Base-by-base conservation (phyloP, 75 land plant species). In the Pinus albicaulis region DNA sequence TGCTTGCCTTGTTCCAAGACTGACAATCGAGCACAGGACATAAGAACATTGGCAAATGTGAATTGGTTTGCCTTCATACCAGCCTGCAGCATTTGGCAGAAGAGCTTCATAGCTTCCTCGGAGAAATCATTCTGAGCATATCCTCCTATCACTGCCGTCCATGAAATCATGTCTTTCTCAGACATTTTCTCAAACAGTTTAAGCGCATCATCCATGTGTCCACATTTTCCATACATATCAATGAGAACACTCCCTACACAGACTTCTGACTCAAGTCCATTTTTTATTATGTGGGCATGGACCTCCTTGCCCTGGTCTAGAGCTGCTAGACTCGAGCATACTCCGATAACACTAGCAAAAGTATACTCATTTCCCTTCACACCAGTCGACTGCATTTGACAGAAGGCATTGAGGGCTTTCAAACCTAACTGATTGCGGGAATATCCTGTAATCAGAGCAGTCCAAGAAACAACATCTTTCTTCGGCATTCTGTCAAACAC, bases 391-490 rank as follows among this genome's bases (percentile, higher is more conserved):
- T 20, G 61, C 88, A 90, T 86, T 25, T 84, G 57, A 16, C 48
- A 55, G 34, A 82, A 88, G 3, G 88, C 74, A 23, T 24, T 57
- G 59, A 90, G 63, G 24, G 82, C 90, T 7, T 86, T 88, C 24
- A 17, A 7, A 14, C 62, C 74, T 12, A 53, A 24, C 56, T 74
- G 78, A 55, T 78, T 69, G 23, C 76, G 89, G 74, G 83, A 87
- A 63, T 79, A 83, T 3, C 66, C 93, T 4, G 80, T 80, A 31
- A 93, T 80, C 80, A 93, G 60, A 13, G 93, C 86, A 64, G 76
- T 81, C 93, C 93, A 90, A 48, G 89, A 82, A 56, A 88, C 87
- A 5, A 81, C 55, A 76, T 88, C 85, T 77, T 62, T 83, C 11
- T 25, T 24, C 25, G 56, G 15, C 85, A 92, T 88, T 22, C 77